Conservation (phyloP, 2,329 filamentous ascomycete species). For the Fusarium sp. region DNA sequence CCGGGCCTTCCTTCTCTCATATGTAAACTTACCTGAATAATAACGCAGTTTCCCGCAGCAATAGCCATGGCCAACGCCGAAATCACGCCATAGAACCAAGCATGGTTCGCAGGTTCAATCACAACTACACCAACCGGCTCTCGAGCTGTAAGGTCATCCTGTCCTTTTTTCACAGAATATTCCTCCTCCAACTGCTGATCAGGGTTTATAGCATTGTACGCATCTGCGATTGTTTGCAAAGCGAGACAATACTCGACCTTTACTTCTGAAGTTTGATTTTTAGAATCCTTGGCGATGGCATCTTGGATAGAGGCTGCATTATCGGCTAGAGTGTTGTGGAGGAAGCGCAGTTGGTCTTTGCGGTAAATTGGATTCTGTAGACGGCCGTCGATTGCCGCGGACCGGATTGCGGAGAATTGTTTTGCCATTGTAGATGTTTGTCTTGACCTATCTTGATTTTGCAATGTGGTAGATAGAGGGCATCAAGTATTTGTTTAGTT, state of each 20-base stretch:
- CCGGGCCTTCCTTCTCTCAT: too few relatives aligned
- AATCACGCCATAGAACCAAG: slow-evolving; percentile 36
- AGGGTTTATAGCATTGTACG: slow-evolving; percentile 29
- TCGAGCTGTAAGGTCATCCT: slow-evolving; percentile 21
- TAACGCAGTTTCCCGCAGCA: slow-evolving; percentile 32
- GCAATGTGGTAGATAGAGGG: background rate
- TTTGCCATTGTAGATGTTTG: slow-evolving; percentile 29
- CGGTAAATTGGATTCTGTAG: slow-evolving; percentile 37
- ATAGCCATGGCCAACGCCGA: slow-evolving; percentile 31
- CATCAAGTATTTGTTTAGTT: background rate
- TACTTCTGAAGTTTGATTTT: slow-evolving; percentile 27
- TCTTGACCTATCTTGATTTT: background rate
- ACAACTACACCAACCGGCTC: slow-evolving; percentile 33
- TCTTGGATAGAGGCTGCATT: slow-evolving; percentile 32
- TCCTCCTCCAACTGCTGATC: slow-evolving; percentile 24
- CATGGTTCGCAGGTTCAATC: slow-evolving; percentile 35
- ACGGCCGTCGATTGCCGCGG: slow-evolving; percentile 38
- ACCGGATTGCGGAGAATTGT: slow-evolving; percentile 31
- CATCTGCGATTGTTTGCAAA: slow-evolving; percentile 30
- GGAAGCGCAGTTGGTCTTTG: slow-evolving; percentile 32
- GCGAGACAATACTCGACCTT: slow-evolving; percentile 43
- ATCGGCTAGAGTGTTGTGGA: slow-evolving; percentile 24
- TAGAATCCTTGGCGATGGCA: slow-evolving; percentile 37
- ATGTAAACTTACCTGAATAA: slow-evolving; percentile 23
- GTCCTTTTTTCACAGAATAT: slow-evolving; percentile 25